A percentile compares a stretch with the other conserved stretches of the same genome.
Evolutionary conservation across 805 yeast genomes (phyloP).

Genomic region (Saccharomycopsis amapae): DNA sequence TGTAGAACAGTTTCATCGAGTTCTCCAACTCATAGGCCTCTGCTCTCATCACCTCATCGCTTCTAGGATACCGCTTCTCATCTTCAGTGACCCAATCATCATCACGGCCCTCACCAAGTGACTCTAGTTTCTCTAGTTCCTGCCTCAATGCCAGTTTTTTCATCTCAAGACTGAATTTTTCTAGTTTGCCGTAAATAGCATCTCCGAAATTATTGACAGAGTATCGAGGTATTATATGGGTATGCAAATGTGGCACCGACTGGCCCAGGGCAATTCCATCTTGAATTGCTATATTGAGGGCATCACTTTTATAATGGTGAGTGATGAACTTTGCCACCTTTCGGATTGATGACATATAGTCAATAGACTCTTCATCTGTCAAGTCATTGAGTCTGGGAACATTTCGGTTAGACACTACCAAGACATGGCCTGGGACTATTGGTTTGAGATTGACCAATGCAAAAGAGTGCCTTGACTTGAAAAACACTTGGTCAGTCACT

Average conservation of each 20-base stretch:
- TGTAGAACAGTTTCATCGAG: too few species aligned
- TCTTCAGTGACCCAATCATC: slow-evolving; percentile 36
- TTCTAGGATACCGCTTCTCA: slow-evolving; percentile 49
- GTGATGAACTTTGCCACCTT: slow-evolving; percentile 61
- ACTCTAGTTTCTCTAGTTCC: slow-evolving; percentile 27
- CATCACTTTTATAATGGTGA: slow-evolving; percentile 64
- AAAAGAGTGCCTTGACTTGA: slow-evolving; percentile 56
- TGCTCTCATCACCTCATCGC: slow-evolving; percentile 55
- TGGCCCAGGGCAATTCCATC: slow-evolving; percentile 97
- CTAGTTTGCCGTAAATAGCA: slow-evolving; percentile 62
- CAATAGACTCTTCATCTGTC: slow-evolving; percentile 62
- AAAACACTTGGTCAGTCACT: slow-evolving; percentile 52
- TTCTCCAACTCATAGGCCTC: slow-evolving; percentile 33
- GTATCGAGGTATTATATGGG: slow-evolving; percentile 86
- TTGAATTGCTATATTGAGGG: slow-evolving; percentile 86
- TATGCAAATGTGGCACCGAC: slow-evolving; percentile 90
- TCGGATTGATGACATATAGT: slow-evolving; percentile 73
- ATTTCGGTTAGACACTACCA: slow-evolving; percentile 74
- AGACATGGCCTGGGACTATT: slow-evolving; percentile 82
- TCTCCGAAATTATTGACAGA: slow-evolving; percentile 55
- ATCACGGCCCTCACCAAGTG: slow-evolving; percentile 25
- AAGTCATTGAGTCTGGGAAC: slow-evolving; percentile 65
- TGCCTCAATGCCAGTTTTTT: slow-evolving; percentile 27
- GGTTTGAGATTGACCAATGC: slow-evolving; percentile 92
- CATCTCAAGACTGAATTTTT: slow-evolving; percentile 45